Conservation (phyloP, 2,329 filamentous ascomycete genomes). For the Elsinoe ampelina region DNA sequence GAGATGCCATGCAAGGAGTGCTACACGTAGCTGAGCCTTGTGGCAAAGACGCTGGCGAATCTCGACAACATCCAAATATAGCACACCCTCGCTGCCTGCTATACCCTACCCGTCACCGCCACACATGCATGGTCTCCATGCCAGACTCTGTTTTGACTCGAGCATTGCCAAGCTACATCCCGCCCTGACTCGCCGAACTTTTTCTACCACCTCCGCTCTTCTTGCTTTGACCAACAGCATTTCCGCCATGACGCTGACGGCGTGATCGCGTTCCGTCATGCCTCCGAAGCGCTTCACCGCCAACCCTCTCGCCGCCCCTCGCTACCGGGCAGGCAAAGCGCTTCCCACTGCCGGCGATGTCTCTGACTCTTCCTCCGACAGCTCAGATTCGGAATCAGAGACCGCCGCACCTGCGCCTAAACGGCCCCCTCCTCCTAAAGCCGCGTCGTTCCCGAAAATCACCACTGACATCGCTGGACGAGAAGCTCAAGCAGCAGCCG, state of each 20-base stretch:
- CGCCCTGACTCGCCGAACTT: not conserved
- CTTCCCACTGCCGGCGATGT: slow-evolving; percentile 40
- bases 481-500: slow-evolving; percentile 18
- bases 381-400: slow-evolving; percentile 37
- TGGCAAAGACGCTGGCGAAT: too few species aligned
- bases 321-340: slow-evolving; percentile 79
- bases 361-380: slow-evolving; percentile 28
- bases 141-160: too few species aligned
- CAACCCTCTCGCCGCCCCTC: slow-evolving; percentile 69
- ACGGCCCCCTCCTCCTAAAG: slow-evolving; percentile 26
- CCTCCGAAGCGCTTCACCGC: slow-evolving; percentile 86
- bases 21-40: too few species aligned
- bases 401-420: slow-evolving; percentile 32
- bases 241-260: too few species aligned
- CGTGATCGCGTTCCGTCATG: slow-evolving; percentile 29
- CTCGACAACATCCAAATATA: too few species aligned
- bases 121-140: too few species aligned
- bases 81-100: not conserved
- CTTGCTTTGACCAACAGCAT: not conserved
- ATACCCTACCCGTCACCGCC: not conserved
- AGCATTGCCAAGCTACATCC: not conserved
- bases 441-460: slow-evolving; percentile 39
- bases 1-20: too few species aligned
- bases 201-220: not conserved
- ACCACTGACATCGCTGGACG: slow-evolving; percentile 29